Base-by-base conservation (phyloP, 2,329 filamentous ascomycete genomes). In the Ustilaginoidea virens region DNA sequence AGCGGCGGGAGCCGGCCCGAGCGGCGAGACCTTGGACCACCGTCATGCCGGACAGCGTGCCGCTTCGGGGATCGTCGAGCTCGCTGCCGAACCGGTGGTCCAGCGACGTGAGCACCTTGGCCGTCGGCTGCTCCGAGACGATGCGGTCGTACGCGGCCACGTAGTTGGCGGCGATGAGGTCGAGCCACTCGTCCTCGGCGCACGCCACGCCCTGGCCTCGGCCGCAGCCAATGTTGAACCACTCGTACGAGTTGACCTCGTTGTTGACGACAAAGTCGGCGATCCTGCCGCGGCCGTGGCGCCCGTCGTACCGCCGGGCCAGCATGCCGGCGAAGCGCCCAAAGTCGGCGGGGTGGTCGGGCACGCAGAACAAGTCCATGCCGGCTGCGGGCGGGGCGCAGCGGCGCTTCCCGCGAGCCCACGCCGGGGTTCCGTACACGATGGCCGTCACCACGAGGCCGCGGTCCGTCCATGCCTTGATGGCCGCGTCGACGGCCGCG, bases 191-290 rank as follows among this genome's bases (percentile, higher is more conserved):
- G 14, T 23, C 15, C 5, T 10, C 8, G 7, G 23, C 16, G 28
- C 28, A 29, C 7, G 28, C 7, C 3, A 29, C 21, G 4, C 28
- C 21, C 16, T 14, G 17, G 21, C 21, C 28, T n/a, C n/a, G n/a
- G n/a, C n/a, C n/a, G 12, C 28, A 29, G 14, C 28, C 28, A 18
- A 29, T 29, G 16, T 29, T 25, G 16, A 29, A 25, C n/a, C 22
- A 29, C 11, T 29, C n/a, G 13, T 23, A 18, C 5, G 20, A 17
- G 14, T 25, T 25, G 16, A 29, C 28, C 17, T 29, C 28, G n/a
- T 25, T 29, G 16, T 29, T 13, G 17, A 29, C 17, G 13, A 25
- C 28, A 12, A 29, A 23, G 20, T 29, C 28, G 20, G 28, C 28
- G 16, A 29, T 20, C 11, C 28, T 12, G 20, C 28, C 28, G 21